Base-by-base conservation (phyloP, 169 alveolate genomes). In the Neospora caninum region DNA sequence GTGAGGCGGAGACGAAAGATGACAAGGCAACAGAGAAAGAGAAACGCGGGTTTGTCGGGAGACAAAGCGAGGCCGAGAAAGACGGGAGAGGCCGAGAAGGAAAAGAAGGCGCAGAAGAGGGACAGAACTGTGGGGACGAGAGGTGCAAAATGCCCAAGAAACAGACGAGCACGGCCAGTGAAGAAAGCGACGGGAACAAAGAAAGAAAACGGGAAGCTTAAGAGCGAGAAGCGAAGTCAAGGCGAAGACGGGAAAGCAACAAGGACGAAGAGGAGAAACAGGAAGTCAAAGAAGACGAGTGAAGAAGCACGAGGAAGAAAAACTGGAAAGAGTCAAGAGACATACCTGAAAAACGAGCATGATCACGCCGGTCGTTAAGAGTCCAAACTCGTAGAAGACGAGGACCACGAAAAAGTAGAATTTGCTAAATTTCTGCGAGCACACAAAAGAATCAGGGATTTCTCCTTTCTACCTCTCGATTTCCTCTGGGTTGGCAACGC, bases 311-410 rank as follows among this genome's bases (percentile, higher is more conserved):
- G 25, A 6, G 16, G 49, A 31, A 34, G 43, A 18, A 16, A 0
- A 1, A 43, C 20, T 34, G 2, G 39, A 22, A 31, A 69, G 80
- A 20, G 6, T 9, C 43, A 43, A 13, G 84, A n/a, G n/a, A 73
- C 88, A 0, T 36, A 95, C 97, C 54, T 97, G 82, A 92, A 98
- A 97, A 45, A 97, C 94, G 54, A 97, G 94, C 99, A 98, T 97
- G 25, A 98, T 98, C 42, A 95, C 94, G 43, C 98, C 97, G 4
- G 99, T 98, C 25, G 98, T 96, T 16, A 97, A 45, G 38, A 98
- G 97, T 64, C 99, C 99, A 54, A 97, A 88, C 70, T 95, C 88
- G 95, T 98, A 98, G 42, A 98, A 98, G 41, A 96, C 94, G 86
- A 97, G 93, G 36, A 97, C 97, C 73, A 96, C 94, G 43, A 89